Evolutionary conservation across 805 yeast genomes (phyloP).

Genomic region (Teunomyces kruisii): DNA sequence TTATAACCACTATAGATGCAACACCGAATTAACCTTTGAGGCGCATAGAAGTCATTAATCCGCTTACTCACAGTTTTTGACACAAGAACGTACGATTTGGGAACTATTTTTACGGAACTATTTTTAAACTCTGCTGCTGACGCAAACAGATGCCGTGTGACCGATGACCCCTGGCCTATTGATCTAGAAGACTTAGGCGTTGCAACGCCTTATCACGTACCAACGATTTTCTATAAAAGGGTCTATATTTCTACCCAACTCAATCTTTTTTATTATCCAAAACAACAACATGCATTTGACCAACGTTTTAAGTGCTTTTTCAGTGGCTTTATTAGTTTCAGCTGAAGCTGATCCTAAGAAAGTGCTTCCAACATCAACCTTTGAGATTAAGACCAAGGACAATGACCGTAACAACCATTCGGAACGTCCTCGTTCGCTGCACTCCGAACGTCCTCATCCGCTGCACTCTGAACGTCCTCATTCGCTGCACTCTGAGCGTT

Average conservation of each 20-base stretch:
- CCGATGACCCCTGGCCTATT: too few relatives aligned
- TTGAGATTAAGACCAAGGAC: neutral
- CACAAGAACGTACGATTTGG: too few relatives aligned
- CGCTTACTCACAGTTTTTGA: too few relatives aligned
- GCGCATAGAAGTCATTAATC: too few relatives aligned
- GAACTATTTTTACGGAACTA: too few relatives aligned
- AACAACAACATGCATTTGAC: neutral
- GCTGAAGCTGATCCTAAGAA: neutral
- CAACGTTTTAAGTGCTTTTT: neutral
- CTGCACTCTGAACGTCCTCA: too few relatives aligned
- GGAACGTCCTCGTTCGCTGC: neutral
- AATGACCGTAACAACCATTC: conserved; percentile 1
- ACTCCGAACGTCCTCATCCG: too few relatives aligned
- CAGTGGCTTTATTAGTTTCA: neutral
- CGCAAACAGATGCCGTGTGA: too few relatives aligned
- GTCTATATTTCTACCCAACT: neutral
- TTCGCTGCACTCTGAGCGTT: too few relatives aligned
- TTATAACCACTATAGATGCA: neutral
- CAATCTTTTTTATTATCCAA: neutral
- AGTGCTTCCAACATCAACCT: neutral
- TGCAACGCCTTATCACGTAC: neutral
- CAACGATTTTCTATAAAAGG: neutral
- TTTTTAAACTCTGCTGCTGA: too few relatives aligned
- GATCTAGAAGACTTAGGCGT: neutral
- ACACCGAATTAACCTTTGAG: too few relatives aligned